Base-by-base conservation (phyloP, 371 early-diverging fungal genomes). In the Circinella umbellata region DNA sequence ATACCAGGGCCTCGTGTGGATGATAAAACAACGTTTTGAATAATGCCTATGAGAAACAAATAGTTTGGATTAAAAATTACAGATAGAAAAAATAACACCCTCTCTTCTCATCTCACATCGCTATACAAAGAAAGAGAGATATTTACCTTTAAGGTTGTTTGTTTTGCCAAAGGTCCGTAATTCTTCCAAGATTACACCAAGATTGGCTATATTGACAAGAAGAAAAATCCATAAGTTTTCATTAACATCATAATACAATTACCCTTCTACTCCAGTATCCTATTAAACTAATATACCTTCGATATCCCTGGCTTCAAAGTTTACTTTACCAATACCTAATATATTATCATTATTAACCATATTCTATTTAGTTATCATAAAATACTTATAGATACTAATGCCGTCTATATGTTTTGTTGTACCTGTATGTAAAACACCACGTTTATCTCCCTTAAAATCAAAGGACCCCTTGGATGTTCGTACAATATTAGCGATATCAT, bases 381-480 rank as follows among this genome's bases (percentile, higher is more conserved):
- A 36, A 35, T n/a, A 8, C 38, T 38, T 3, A 46, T 46, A 63
- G 13, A 9, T n/a, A 14, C 34, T 9, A 27, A 27, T 27, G 27
- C 27, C 27, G 27, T 27, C 27, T 27, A 27, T 27, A 27, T 27
- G 27, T 27, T 27, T 27, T 27, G 27, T 15, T 72, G 37, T 87
- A 77, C 92, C 91, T 49, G 90, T 88, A 67, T 92, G 93, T 66
- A 94, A 86, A 49, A 92, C 88, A 55, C 87, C 88, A 51, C 80
- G 74, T 72, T 89, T 91, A 68, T 94, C 94, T n/a, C 88, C 92
- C 67, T 87, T 88, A 66, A 92, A 91, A 67, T 93, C 93, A 74
- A 90, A 91, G 18, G 91, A 82, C 51, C 87, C 87, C 69, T 88
- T 90, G 20, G 91, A 83, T 63, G 77, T 87, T 64, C 75, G 77